Conservation (phyloP, 2,329 filamentous ascomycete species). For the Chaetomium globosum region DNA sequence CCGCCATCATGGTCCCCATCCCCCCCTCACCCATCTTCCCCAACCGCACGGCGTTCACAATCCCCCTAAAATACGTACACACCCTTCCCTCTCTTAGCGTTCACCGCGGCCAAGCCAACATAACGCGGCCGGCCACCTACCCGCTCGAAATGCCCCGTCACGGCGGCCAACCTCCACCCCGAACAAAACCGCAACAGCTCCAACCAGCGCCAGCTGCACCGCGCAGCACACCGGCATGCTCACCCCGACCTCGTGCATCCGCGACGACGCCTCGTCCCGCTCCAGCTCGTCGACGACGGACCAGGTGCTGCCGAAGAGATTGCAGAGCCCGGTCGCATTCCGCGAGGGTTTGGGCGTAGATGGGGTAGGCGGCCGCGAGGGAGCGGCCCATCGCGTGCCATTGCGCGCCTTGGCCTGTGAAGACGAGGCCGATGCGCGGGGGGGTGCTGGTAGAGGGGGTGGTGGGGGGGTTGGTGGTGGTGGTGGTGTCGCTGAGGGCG, state of each 20-base stretch:
- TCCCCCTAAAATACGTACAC: slow-evolving; percentile 42
- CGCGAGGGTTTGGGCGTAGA: neutral
- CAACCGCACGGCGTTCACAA: neutral
- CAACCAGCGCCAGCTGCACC: slow-evolving; percentile 45
- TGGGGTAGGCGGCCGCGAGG: neutral
- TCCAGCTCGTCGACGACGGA: neutral
- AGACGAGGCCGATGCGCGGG: slow-evolving; percentile 30
- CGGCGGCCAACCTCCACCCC: slow-evolving; percentile 35
- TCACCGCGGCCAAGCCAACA: slow-evolving; percentile 37
- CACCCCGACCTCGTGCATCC: slow-evolving; percentile 37
- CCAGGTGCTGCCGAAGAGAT: neutral
- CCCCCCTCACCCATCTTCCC: slow-evolving; percentile 23
- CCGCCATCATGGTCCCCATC: slow-evolving; percentile 38
- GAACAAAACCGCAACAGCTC: slow-evolving; percentile 40
- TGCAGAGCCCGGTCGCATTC: neutral
- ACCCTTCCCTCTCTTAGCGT: slow-evolving; percentile 39
- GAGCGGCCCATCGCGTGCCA: slow-evolving; percentile 23
- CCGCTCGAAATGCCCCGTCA: slow-evolving; percentile 45
- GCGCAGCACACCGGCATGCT: slow-evolving; percentile 41
- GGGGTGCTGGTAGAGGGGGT: neutral
- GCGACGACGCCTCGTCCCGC: slow-evolving; percentile 20
- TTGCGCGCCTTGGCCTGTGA: slow-evolving; percentile 40
- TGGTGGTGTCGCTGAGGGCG: neutral
- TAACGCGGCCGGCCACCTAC: slow-evolving; percentile 45
- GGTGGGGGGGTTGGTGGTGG: too few relatives aligned